phyloP scores from a whole-genome alignment of 169 alveolate genomes.

The Amoebophrya sp. region DNA sequence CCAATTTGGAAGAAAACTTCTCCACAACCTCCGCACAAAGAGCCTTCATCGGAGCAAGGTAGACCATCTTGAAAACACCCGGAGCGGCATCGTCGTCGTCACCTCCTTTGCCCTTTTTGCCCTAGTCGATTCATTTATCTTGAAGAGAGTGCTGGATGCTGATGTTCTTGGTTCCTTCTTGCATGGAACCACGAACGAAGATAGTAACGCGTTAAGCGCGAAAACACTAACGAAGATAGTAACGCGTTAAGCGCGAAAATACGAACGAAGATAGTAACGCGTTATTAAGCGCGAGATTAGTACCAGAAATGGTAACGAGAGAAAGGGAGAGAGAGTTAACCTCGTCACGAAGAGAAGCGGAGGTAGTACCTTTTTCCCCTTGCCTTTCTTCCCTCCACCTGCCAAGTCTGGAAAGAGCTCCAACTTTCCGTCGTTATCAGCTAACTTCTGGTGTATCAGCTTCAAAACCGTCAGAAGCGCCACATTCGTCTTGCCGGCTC shows the following conservation, averaged over 20 bases:
- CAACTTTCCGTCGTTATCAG: slow-evolving; percentile 53
- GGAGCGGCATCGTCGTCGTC: not conserved
- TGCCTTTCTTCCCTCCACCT: not conserved
- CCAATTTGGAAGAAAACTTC: not conserved
- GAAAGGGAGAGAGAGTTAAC: too few relatives aligned
- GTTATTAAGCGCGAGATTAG: too few relatives aligned
- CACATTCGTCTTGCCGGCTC: slow-evolving; percentile 98
- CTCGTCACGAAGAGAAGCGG: too few relatives aligned
- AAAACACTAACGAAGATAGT: too few relatives aligned
- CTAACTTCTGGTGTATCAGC: slow-evolving; percentile 51
- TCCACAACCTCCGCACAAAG: slow-evolving; percentile 31
- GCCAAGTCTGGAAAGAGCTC: not conserved
- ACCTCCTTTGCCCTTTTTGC: not conserved
- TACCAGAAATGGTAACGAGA: too few relatives aligned
- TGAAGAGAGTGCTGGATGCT: too few relatives aligned
- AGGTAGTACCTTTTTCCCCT: slow-evolving; percentile 15
- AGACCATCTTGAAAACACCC: slow-evolving; percentile 72
- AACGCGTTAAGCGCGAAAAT: too few relatives aligned
- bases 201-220: too few relatives aligned
- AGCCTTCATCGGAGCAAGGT: slow-evolving; percentile 99
- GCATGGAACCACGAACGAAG: too few relatives aligned
- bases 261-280: too few relatives aligned
- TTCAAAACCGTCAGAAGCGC: slow-evolving; percentile 84
- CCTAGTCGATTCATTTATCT: too few relatives aligned
- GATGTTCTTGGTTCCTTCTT: too few relatives aligned